phyloP scores from a whole-genome alignment of 1,139 yeast genomes.

The Wickerhamomyces sp. region DNA sequence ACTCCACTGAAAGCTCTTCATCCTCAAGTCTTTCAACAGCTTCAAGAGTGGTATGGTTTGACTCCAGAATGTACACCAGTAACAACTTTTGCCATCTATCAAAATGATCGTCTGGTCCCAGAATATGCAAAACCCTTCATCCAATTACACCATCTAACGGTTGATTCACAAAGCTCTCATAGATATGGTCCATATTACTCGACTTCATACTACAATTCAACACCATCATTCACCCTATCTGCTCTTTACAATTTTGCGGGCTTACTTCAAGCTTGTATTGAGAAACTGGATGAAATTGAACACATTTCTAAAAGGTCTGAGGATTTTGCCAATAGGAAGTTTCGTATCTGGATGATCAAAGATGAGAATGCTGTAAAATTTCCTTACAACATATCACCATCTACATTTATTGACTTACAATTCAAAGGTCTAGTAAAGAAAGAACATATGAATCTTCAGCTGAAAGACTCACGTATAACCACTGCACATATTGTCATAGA shows the following conservation, averaged over 20 bases:
- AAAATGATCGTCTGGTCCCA: constrained; percentile 37
- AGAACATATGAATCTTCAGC: constrained; percentile 9
- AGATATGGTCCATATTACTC: constrained; percentile 2
- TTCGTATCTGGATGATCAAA: constrained; percentile 29
- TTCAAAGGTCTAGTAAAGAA: constrained; percentile 21
- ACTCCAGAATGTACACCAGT: constrained; percentile 38
- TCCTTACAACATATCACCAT: constrained; percentile 25
- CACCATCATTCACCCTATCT: constrained; percentile 23
- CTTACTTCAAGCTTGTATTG: constrained; percentile 17
- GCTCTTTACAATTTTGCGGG: constrained; percentile 14
- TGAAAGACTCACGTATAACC: constrained; percentile 21
- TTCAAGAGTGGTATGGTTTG: constrained; percentile 53
- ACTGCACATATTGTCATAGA: constrained; percentile 29
- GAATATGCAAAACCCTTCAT: constrained; percentile 52
- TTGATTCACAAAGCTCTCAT: constrained; percentile 13
- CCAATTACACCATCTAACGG: constrained; percentile 42
- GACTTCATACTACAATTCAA: constrained; percentile 13
- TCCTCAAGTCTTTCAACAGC: constrained; percentile 36
- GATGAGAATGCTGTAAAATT: constrained; percentile 16
- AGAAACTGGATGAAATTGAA: constrained; percentile 15
- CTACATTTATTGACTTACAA: constrained; percentile 24
- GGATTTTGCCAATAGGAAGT: constrained; percentile 8
- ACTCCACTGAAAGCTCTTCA: constrained; percentile 34
- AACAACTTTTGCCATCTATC: constrained; percentile 38
- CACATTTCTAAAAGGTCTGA: constrained; percentile 14